Percentiles rank a stretch among this genome's conserved stretches.
phyloP scores from a whole-genome alignment of 176 grass and related monocot species.

The Oryza coarctata region DNA sequence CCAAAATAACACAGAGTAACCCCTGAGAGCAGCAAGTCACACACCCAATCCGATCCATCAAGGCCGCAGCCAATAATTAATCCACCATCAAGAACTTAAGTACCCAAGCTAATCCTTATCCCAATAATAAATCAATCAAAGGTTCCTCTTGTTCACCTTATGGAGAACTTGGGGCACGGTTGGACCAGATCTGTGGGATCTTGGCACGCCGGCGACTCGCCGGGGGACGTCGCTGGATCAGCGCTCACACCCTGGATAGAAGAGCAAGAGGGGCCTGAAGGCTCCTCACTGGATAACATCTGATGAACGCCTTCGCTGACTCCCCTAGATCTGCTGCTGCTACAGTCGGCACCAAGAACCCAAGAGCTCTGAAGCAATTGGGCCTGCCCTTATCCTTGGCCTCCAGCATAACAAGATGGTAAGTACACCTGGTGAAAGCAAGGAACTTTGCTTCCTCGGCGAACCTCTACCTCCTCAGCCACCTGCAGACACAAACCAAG shows the following conservation, averaged over 20 bases:
- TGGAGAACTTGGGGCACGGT: slow-evolving; percentile 75
- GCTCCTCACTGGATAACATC: slow-evolving; percentile 85
- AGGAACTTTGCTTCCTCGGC: slow-evolving; percentile 31
- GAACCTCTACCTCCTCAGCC: slow-evolving; percentile 34
- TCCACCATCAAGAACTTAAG: slow-evolving; percentile 42
- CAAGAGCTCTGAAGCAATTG: slow-evolving; percentile 76
- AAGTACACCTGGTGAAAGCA: slow-evolving; percentile 50
- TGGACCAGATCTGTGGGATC: slow-evolving; percentile 57
- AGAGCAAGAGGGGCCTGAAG: slow-evolving; percentile 68
- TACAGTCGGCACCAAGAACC: slow-evolving; percentile 55
- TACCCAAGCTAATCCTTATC: slow-evolving; percentile 38
- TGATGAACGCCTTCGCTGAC: slow-evolving; percentile 61
- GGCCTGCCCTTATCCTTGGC: slow-evolving; percentile 71
- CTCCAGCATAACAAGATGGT: slow-evolving; percentile 78
- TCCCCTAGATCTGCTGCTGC: slow-evolving; percentile 44
- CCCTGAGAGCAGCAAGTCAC: slow-evolving; percentile 52
- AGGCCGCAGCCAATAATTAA: slow-evolving; percentile 46
- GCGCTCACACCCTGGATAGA: slow-evolving; percentile 37
- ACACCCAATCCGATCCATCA: slow-evolving; percentile 41
- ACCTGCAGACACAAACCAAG: slow-evolving; percentile 48
- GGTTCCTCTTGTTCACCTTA: slow-evolving; percentile 65
- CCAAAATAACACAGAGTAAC: slow-evolving; percentile 43
- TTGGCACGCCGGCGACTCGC: slow-evolving; percentile 14
- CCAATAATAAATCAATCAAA: slow-evolving; percentile 30
- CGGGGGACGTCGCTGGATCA: slow-evolving; percentile 42